phyloP scores from a whole-genome alignment of 139 green algal species.

The Coccomyxa sp. region DNA sequence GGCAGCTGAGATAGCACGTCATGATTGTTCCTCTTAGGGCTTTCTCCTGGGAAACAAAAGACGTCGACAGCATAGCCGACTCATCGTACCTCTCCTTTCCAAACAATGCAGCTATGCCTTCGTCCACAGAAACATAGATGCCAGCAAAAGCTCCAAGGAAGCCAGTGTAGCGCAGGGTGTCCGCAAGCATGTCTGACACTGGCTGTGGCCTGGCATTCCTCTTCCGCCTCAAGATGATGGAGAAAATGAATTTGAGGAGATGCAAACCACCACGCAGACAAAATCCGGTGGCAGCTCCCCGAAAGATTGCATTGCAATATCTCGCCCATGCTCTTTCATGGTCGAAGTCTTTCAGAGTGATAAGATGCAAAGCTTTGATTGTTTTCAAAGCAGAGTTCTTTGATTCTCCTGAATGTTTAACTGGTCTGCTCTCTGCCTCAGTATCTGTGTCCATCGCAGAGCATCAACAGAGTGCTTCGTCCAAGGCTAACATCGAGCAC shows the following conservation, averaged over 20 bases:
- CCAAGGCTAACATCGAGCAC: background rate
- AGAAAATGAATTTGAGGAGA: constrained; percentile 24
- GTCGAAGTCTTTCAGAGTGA: constrained; percentile 4
- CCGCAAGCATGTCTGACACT: constrained; percentile 27
- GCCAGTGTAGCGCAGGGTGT: constrained; percentile 60
- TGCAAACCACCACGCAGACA: constrained; percentile 42
- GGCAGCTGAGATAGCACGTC: background rate
- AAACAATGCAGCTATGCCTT: constrained; percentile 57
- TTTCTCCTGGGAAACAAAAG: background rate
- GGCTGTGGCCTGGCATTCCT: background rate
- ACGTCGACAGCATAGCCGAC: background rate
- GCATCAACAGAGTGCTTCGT: background rate
- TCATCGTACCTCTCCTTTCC: constrained; percentile 53
- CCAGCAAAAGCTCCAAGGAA: constrained; percentile 66
- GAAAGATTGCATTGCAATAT: constrained; percentile 26
- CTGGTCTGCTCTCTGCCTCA: too few species aligned
- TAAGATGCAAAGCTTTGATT: background rate
- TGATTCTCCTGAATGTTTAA: too few species aligned
- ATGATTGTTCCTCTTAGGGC: background rate
- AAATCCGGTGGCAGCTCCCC: constrained; percentile 30
- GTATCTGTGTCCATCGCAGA: background rate
- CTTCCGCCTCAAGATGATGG: constrained; percentile 10
- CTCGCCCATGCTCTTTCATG: constrained; percentile 11
- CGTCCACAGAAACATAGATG: constrained; percentile 68
- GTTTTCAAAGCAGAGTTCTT: background rate